Evolutionary conservation across 2,329 filamentous ascomycete genomes (phyloP).

Genomic region (Microascus cirrosus): DNA sequence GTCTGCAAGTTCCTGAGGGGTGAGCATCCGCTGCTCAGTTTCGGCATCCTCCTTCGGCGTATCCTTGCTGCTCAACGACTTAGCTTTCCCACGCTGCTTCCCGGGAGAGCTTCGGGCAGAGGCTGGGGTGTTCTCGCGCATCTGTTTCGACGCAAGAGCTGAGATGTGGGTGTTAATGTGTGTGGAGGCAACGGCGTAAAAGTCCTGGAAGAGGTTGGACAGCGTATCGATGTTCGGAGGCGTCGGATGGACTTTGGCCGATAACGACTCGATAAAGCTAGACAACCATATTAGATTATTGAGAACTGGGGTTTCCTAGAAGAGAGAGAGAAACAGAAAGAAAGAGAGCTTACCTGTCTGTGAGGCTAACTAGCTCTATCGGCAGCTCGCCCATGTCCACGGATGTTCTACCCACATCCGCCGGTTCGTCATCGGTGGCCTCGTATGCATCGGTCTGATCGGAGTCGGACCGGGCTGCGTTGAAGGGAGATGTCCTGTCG

Average conservation of each 20-base stretch:
- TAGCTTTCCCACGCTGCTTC: constrained; percentile 44
- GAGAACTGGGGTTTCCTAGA: not conserved
- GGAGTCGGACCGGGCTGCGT: not conserved
- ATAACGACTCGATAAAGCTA: constrained; percentile 84
- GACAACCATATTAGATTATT: constrained; percentile 10
- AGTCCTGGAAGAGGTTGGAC: constrained; percentile 85
- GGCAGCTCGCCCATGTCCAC: constrained; percentile 81
- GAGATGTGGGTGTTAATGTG: constrained; percentile 84
- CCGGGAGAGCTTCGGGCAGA: constrained; percentile 41
- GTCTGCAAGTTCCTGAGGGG: constrained; percentile 70
- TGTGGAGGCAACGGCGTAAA: constrained; percentile 69
- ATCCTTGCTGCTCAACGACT: constrained; percentile 41
- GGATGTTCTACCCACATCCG: constrained; percentile 39
- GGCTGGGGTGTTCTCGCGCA: constrained; percentile 50
- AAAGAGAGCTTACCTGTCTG: constrained; percentile 57
- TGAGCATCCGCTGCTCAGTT: constrained; percentile 74
- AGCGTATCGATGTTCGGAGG: constrained; percentile 77
- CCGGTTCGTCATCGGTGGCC: constrained; percentile 27
- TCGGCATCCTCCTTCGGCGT: constrained; percentile 23
- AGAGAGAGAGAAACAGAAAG: too few relatives aligned
- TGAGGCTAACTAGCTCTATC: constrained; percentile 83
- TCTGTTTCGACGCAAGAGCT: constrained; percentile 63
- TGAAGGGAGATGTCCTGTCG: not conserved
- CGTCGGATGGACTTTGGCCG: constrained; percentile 72
- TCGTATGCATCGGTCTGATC: constrained; percentile 1